Base-by-base conservation (phyloP, 371 early-diverging fungal genomes). In the Rhizopus delemar region DNA sequence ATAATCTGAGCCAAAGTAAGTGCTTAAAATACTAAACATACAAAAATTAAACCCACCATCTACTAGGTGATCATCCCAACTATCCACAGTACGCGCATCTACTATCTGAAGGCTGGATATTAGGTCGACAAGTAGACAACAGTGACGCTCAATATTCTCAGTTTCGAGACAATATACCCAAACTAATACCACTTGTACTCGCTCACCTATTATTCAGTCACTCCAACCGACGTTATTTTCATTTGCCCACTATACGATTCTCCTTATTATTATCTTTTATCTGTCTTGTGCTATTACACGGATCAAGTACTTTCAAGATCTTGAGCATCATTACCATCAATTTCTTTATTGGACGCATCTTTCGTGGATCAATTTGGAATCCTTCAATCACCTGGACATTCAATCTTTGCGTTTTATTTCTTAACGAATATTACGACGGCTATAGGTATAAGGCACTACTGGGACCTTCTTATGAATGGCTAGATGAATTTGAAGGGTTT, bases 101-200 rank as follows among this genome's bases (percentile, higher is more conserved):
- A 43, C 66, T 90, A 36, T 73, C 75, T 32, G 79, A 85, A n/a
- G 90, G 90, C 8, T 90, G 89, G 89, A 62, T 89, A 11, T 77
- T 81, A 60, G 74, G 78, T 9, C 70, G 83, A 33, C 71, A 78
- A 78, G 74, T 88, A 59, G 97, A 96, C 66, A 87, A 93, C 68
- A 90, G 89, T 51, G 97, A 97, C 69, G 77, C 75, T 1, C 97
- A 97, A 67, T 95, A 90, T 70, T 66, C 80, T 9, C 75, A 78
- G 31, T 95, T 97, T 62, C 82, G 97, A 6, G 78, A 86, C 60
- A 83, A 92, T 72, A 62, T 93, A 57, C 86, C 85, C 3, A 61
- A 78, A 16, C 81, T 95, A 4, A 50, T 81, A 3, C 63, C 70
- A 4, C 84, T 88, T 5, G 74, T 84, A 39, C 13, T 79, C 8